A percentile compares a stretch with the other conserved stretches of the same genome.
phyloP scores from a whole-genome alignment of 2,329 filamentous ascomycete genomes.

The Dothiorella sarmentorum region DNA sequence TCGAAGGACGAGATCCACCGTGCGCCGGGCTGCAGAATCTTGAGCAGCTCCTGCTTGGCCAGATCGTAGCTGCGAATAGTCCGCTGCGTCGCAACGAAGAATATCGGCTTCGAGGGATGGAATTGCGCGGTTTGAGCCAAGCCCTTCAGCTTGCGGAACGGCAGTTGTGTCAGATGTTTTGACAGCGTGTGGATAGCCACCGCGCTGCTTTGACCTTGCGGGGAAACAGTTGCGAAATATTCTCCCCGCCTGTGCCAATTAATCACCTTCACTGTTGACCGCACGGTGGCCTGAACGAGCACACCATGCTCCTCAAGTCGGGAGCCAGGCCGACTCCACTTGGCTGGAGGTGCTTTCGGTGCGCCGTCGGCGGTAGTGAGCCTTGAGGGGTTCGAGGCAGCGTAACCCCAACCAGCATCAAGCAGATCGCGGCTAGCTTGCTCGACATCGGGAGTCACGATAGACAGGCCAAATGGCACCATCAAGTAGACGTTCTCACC shows the following conservation, averaged over 20 bases:
- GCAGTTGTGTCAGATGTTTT: slow-evolving; percentile 91
- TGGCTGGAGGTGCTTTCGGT: slow-evolving; percentile 72
- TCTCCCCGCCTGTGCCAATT: slow-evolving; percentile 93
- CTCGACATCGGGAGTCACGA: slow-evolving; percentile 69
- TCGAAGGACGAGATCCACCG: slow-evolving; percentile 94
- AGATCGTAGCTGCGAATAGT: slow-evolving; percentile 93
- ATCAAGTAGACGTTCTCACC: slow-evolving; percentile 85
- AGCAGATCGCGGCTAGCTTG: slow-evolving; percentile 71
- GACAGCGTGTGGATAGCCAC: slow-evolving; percentile 93
- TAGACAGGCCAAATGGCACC: slow-evolving; percentile 58
- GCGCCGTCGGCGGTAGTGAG: slow-evolving; percentile 50
- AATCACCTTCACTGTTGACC: slow-evolving; percentile 78
- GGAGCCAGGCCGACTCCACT: slow-evolving; percentile 76
- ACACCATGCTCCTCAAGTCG: slow-evolving; percentile 75
- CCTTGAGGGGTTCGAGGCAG: slow-evolving; percentile 56
- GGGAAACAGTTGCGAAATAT: slow-evolving; percentile 89
- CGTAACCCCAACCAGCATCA: slow-evolving; percentile 90
- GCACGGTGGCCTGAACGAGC: slow-evolving; percentile 74
- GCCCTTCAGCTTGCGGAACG: slow-evolving; percentile 74
- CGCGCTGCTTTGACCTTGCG: slow-evolving; percentile 70
- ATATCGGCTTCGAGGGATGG: slow-evolving; percentile 86
- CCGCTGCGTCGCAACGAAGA: slow-evolving; percentile 94
- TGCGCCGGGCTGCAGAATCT: slow-evolving; percentile 88
- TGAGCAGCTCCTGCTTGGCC: slow-evolving; percentile 84
- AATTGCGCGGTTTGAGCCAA: slow-evolving; percentile 89